Evolutionary conservation across 2,329 filamentous ascomycete genomes (phyloP).

Genomic region (Penicillium crustosum): DNA sequence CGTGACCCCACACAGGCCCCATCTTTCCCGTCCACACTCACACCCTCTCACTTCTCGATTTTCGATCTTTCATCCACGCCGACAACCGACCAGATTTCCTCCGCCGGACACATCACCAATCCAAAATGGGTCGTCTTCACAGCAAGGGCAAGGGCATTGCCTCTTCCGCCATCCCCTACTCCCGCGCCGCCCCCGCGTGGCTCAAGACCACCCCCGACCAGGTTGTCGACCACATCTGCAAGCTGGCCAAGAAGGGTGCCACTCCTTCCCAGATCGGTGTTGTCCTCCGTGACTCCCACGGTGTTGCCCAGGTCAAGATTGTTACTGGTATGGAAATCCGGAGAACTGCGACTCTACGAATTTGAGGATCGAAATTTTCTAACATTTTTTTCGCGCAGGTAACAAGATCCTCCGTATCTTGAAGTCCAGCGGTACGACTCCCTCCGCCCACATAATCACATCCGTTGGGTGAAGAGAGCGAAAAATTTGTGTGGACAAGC

Average conservation of each 20-base stretch:
- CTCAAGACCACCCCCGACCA: constrained; percentile 98
- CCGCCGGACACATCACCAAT: constrained; percentile 31
- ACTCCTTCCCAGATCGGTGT: constrained; percentile 99
- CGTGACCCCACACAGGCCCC: constrained; percentile 35
- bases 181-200: constrained; percentile 87
- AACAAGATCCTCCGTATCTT: constrained; percentile 99
- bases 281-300: constrained; percentile 95
- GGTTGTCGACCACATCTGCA: constrained; percentile 98
- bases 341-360: neutral
- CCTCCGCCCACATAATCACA: constrained; percentile 23
- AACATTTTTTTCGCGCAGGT: constrained; percentile 57
- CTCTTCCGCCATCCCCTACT: constrained; percentile 93
- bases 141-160: constrained; percentile 99
- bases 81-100: constrained; percentile 33
- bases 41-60: constrained; percentile 15
- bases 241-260: constrained; percentile 98
- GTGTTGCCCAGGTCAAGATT: constrained; percentile 95
- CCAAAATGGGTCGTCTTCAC: constrained; percentile 77
- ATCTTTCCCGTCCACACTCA: constrained; percentile 13
- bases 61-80: constrained; percentile 30
- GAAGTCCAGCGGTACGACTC: constrained; percentile 84
- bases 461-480: constrained; percentile 28
- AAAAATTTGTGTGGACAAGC: constrained; percentile 12
- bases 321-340: constrained; percentile 73
- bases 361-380: constrained; percentile 30